A percentile compares a stretch with the other conserved stretches of the same genome.
Conservation (phyloP, 495 filamentous ascomycete genomes). For the Beverwykella pulmonaria region DNA sequence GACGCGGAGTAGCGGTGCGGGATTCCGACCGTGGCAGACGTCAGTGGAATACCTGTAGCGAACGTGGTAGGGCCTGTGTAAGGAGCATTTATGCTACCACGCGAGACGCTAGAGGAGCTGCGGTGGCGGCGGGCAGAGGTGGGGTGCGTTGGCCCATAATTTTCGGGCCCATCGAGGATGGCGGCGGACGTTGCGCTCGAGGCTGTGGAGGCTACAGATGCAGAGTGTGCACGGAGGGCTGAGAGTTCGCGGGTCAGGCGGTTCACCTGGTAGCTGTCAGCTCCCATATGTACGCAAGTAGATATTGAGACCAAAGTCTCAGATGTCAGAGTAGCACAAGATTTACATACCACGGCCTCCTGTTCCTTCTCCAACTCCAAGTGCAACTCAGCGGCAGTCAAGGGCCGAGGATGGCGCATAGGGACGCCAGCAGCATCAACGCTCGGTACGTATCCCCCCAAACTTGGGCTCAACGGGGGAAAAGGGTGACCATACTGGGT, state of each 20-base stretch:
- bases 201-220: slow-evolving; percentile 77
- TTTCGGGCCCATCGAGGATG: slow-evolving; percentile 41
- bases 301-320: neutral
- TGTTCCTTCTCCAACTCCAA: slow-evolving; percentile 88
- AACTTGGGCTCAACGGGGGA: slow-evolving; percentile 39
- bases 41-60: slow-evolving; percentile 32
- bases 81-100: slow-evolving; percentile 53
- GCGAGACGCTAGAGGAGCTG: slow-evolving; percentile 65
- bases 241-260: slow-evolving; percentile 85
- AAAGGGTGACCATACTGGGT: slow-evolving; percentile 23
- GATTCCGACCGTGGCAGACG: slow-evolving; percentile 33
- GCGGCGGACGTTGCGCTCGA: slow-evolving; percentile 64
- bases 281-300: neutral
- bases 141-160: slow-evolving; percentile 54
- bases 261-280: slow-evolving; percentile 66
- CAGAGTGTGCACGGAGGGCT: slow-evolving; percentile 74
- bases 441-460: slow-evolving; percentile 18
- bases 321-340: neutral
- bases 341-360: slow-evolving; percentile 77
- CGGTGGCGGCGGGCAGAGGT: slow-evolving; percentile 64
- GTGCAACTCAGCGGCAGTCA: slow-evolving; percentile 86
- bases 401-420: slow-evolving; percentile 78
- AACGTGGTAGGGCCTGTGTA: slow-evolving; percentile 37
- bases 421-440: slow-evolving; percentile 52
- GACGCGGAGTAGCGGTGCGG: slow-evolving; percentile 35